Conservation (phyloP, 78 protist genomes). For the Dictyostelium firmibasis region DNA sequence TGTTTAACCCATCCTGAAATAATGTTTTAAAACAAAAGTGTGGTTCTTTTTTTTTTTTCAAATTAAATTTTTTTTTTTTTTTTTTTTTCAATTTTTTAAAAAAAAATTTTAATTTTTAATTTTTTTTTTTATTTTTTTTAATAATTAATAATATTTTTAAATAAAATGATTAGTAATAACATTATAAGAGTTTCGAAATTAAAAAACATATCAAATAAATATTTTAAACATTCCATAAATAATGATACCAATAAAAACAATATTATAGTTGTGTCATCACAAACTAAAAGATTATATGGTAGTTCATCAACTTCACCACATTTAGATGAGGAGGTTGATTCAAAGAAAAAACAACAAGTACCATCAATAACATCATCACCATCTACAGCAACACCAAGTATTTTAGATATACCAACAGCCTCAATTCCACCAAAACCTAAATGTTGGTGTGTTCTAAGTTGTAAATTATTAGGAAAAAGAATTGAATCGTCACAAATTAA, state of each 20-base stretch:
- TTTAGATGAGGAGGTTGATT: not conserved
- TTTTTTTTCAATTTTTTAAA: too few relatives aligned
- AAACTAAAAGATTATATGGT: not conserved
- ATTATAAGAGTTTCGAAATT: too few relatives aligned
- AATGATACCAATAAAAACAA: too few relatives aligned
- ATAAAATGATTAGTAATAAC: not conserved
- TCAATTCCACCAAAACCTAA: not conserved
- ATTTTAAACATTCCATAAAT: not conserved
- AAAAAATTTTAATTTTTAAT: too few relatives aligned
- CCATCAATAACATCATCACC: not conserved
- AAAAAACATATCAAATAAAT: not conserved
- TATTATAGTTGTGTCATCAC: too few relatives aligned
- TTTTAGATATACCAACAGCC: not conserved
- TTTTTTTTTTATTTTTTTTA: too few relatives aligned
- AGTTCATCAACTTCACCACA: not conserved
- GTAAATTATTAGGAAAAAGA: conserved; percentile 63
- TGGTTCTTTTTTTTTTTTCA: too few relatives aligned
- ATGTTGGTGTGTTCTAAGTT: conserved; percentile 63
- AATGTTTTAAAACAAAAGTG: too few relatives aligned
- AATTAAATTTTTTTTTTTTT: too few relatives aligned
- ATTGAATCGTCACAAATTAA: conserved; percentile 37
- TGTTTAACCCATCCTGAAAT: too few relatives aligned
- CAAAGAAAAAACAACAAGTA: not conserved
- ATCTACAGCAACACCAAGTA: not conserved
- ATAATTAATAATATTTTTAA: too few relatives aligned